phyloP scores from a whole-genome alignment of 2,329 filamentous ascomycete genomes.

The Aspergillus candidus region DNA sequence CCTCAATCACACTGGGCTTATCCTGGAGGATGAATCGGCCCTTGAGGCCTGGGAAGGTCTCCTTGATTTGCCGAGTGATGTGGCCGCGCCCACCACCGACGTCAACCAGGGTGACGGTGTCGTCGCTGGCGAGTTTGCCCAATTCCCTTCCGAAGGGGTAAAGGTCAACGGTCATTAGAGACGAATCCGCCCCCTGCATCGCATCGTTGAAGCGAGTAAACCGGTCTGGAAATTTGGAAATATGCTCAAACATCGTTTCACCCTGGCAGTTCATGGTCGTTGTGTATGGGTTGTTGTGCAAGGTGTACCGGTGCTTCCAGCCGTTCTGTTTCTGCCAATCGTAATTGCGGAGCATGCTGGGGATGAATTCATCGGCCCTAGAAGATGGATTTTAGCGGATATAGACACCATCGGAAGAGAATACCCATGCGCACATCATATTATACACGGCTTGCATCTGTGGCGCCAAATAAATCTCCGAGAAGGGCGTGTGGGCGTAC shows the following conservation, averaged over 20 bases:
- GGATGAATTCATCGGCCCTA: constrained; percentile 11
- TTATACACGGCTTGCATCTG: constrained; percentile 11
- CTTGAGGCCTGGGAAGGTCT: constrained; percentile 6
- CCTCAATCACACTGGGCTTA: constrained; percentile 9
- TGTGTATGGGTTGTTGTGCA: constrained; percentile 15
- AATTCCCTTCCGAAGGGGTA: constrained; percentile 16
- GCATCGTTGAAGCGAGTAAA: constrained; percentile 12
- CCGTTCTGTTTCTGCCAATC: constrained; percentile 13
- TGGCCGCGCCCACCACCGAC: constrained; percentile 18
- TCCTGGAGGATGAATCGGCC: constrained; percentile 21
- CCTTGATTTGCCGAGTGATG: constrained; percentile 11
- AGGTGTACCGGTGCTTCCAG: constrained; percentile 11
- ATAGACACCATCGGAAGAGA: too few relatives aligned
- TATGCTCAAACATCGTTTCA: constrained; percentile 14
- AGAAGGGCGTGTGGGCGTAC: constrained; percentile 17
- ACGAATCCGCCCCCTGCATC: constrained; percentile 14
- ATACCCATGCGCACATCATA: constrained; percentile 5
- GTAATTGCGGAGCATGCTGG: constrained; percentile 9
- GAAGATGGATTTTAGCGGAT: background rate
- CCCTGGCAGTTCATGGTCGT: constrained; percentile 12
- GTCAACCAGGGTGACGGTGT: constrained; percentile 16
- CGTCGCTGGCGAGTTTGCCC: constrained; percentile 3
- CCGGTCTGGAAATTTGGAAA: constrained; percentile 9
- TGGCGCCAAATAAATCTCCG: constrained; percentile 12
- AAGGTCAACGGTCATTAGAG: constrained; percentile 15